Evolutionary conservation across 495 filamentous ascomycete species (phyloP).

Genomic region (Neurospora sp.): DNA sequence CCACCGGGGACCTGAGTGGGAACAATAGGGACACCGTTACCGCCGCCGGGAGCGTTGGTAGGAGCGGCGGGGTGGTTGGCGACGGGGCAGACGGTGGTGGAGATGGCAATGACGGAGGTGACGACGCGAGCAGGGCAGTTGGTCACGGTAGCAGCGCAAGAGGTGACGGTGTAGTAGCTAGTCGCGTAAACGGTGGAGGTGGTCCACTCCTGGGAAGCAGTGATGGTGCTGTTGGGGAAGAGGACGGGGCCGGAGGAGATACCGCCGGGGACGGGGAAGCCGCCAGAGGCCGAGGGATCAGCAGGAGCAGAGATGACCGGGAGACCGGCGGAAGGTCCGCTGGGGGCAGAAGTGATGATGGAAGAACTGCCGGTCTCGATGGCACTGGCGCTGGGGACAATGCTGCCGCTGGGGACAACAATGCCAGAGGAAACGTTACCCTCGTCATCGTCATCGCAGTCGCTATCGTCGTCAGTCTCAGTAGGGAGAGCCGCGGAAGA

Average conservation of each 20-base stretch:
- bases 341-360: conserved; percentile 1
- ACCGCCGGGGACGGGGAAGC: conserved; percentile 50
- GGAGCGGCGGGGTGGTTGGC: conserved; percentile 15
- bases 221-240: not conserved
- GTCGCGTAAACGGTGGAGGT: conserved; percentile 53
- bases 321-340: conserved; percentile 47
- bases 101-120: conserved; percentile 46
- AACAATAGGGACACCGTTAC: conserved; percentile 12
- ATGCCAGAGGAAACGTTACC: not conserved
- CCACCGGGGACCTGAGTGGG: conserved; percentile 22
- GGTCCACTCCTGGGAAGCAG: conserved; percentile 24
- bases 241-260: conserved; percentile 25
- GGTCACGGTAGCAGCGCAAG: conserved; percentile 47
- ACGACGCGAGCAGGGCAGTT: conserved; percentile 49
- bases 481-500: not conserved
- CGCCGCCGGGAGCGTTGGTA: conserved; percentile 2
- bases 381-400: not conserved
- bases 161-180: conserved; percentile 46
- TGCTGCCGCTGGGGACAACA: not conserved
- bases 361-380: not conserved
- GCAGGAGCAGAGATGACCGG: conserved; percentile 54
- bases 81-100: conserved; percentile 51
- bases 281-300: conserved; percentile 42
- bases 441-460: not conserved
- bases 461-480: not conserved